Evolutionary conservation across 768 basidiomycete genomes (phyloP).

Genomic region (Porphyrellus cyaneotinctus): DNA sequence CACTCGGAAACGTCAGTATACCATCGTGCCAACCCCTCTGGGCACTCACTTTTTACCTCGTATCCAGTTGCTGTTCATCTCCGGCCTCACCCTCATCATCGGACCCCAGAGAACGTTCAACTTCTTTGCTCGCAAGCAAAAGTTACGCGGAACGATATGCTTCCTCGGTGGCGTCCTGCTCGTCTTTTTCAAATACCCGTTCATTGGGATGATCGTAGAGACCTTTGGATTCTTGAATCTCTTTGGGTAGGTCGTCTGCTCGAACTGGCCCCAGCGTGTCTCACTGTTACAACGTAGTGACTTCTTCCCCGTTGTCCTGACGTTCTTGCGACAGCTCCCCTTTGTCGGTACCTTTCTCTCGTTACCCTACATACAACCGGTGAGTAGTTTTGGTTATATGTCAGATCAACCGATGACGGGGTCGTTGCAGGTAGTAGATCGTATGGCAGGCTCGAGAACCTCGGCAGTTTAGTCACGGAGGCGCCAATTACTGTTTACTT

Average conservation of each 20-base stretch:
- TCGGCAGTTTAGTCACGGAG: slow-evolving; percentile 54
- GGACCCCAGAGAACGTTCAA: slow-evolving; percentile 96
- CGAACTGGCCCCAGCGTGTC: neutral
- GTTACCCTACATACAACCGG: slow-evolving; percentile 82
- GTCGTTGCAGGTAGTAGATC: slow-evolving; percentile 61
- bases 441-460: slow-evolving; percentile 73
- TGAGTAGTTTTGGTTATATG: slow-evolving; percentile 34
- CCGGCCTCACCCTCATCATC: slow-evolving; percentile 93
- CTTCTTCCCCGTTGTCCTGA: slow-evolving; percentile 98
- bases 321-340: slow-evolving; percentile 93
- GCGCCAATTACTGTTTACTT: neutral
- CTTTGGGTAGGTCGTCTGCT: slow-evolving; percentile 65
- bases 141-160: slow-evolving; percentile 84
- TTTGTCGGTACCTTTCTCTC: slow-evolving; percentile 84
- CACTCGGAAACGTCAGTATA: slow-evolving; percentile 88
- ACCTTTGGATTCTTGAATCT: slow-evolving; percentile 96
- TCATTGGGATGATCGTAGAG: slow-evolving; percentile 89
- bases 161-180: slow-evolving; percentile 89
- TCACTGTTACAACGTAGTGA: slow-evolving; percentile 51
- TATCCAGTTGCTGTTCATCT: slow-evolving; percentile 87
- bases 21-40: neutral
- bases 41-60: neutral
- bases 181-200: slow-evolving; percentile 94
- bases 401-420: slow-evolving; percentile 3
- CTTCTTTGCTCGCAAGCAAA: slow-evolving; percentile 95